Conservation (phyloP, 306 rosid genomes). For the Vigna trinervia region DNA sequence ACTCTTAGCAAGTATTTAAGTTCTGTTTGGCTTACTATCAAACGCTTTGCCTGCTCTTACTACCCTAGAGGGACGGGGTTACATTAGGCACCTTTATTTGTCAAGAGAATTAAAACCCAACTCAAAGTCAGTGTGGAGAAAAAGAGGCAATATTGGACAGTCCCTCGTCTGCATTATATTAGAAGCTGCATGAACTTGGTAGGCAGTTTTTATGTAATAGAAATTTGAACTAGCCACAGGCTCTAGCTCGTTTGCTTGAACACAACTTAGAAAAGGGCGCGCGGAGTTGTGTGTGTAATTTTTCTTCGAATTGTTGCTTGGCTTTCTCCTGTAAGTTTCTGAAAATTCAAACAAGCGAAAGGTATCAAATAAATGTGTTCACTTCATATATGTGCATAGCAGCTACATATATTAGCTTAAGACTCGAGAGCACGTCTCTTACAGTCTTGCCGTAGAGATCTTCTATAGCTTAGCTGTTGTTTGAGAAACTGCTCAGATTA, state of each 20-base stretch:
- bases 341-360: conserved; percentile 22
- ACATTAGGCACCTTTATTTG: background rate
- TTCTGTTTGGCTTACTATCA: conserved; percentile 4
- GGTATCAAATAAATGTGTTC: background rate
- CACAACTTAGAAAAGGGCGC: background rate
- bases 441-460: background rate
- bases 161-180: background rate
- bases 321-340: background rate
- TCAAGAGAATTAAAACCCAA: conserved; percentile 23
- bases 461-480: background rate
- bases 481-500: background rate
- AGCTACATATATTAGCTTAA: background rate
- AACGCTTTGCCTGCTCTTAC: conserved; percentile 1
- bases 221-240: conserved; percentile 2
- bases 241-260: conserved; percentile 18
- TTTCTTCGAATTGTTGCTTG: conserved; percentile 6
- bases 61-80: background rate
- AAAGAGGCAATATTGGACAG: background rate
- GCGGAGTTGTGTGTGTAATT: background rate
- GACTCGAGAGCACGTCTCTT: background rate
- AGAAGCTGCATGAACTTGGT: background rate
- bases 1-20: background rate
- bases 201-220: background rate
- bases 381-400: background rate
- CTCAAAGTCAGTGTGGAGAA: background rate